Evolutionary conservation across 768 basidiomycete species (phyloP).

Genomic region (Trametes villosa): DNA sequence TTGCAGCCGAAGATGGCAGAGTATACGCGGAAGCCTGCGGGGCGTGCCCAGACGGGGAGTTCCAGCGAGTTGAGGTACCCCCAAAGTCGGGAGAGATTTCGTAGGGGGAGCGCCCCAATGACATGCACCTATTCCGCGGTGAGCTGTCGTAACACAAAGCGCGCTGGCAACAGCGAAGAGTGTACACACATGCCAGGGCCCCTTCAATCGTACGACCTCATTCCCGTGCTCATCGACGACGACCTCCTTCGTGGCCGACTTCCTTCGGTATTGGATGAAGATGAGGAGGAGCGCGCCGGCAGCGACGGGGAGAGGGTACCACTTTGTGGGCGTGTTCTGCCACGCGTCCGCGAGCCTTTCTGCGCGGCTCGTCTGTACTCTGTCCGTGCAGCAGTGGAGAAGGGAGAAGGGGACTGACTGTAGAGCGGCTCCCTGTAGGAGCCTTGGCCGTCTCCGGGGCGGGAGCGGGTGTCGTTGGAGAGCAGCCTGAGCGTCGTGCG

Average conservation of each 20-base stretch:
- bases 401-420: not conserved
- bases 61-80: constrained; percentile 93
- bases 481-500: constrained; percentile 1
- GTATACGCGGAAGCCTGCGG: constrained; percentile 85
- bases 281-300: constrained; percentile 89
- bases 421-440: not conserved
- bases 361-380: constrained; percentile 29
- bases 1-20: constrained; percentile 91
- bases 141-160: not conserved
- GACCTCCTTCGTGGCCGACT: constrained; percentile 60
- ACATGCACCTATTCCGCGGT: constrained; percentile 77
- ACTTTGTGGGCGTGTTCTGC: constrained; percentile 87
- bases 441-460: not conserved
- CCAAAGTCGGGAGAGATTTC: constrained; percentile 96
- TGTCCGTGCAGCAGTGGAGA: not conserved
- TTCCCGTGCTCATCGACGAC: constrained; percentile 83
- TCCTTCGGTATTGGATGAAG: constrained; percentile 71
- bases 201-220: constrained; percentile 79
- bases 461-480: constrained; percentile 2
- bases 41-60: constrained; percentile 95
- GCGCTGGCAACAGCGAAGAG: constrained; percentile 2
- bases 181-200: constrained; percentile 86
- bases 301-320: constrained; percentile 93
- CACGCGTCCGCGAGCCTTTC: constrained; percentile 76
- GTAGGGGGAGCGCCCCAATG: constrained; percentile 90